Percentiles rank a stretch among this genome's conserved stretches.
Conservation (phyloP, 257 asterid species). For the Gentiana macrophylla region DNA sequence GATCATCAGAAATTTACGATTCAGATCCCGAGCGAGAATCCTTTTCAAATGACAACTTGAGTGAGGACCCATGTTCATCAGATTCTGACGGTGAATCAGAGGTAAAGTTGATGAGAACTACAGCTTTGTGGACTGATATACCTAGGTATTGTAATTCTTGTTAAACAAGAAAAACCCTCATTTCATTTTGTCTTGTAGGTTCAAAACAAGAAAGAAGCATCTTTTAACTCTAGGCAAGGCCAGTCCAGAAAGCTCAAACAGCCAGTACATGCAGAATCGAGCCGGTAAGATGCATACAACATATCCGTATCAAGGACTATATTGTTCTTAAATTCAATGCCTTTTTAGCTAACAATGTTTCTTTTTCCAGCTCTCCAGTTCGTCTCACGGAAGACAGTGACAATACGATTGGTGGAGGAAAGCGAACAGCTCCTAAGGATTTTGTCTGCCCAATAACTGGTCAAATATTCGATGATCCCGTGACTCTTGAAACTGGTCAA, state of each 20-base stretch:
- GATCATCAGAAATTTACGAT: constrained; percentile 11
- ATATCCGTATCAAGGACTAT: neutral
- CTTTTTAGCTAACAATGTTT: constrained; percentile 7
- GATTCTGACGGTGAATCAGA: constrained; percentile 30
- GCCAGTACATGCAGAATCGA: constrained; percentile 23
- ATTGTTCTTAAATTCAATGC: neutral
- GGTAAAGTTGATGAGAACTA: constrained; percentile 40
- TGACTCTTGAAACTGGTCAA: constrained; percentile 81
- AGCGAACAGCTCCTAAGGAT: constrained; percentile 53
- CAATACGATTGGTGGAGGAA: constrained; percentile 21
- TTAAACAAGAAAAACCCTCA: neutral
- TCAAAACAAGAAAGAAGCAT: constrained; percentile 26
- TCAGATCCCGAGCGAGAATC: constrained; percentile 15
- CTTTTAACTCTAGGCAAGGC: constrained; percentile 27
- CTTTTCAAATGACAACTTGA: constrained; percentile 18
- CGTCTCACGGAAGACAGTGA: constrained; percentile 40
- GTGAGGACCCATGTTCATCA: constrained; percentile 23
- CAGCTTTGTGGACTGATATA: constrained; percentile 21
- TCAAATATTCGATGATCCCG: constrained; percentile 67
- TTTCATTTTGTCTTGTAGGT: constrained; percentile 37
- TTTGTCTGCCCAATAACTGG: constrained; percentile 81
- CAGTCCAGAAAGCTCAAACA: constrained; percentile 19
- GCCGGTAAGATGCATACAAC: constrained; percentile 26
- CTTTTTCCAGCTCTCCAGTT: constrained; percentile 24
- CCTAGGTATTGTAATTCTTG: constrained; percentile 18